Base-by-base conservation (phyloP, 2,329 filamentous ascomycete genomes). In the Pseudocercospora fuligena region DNA sequence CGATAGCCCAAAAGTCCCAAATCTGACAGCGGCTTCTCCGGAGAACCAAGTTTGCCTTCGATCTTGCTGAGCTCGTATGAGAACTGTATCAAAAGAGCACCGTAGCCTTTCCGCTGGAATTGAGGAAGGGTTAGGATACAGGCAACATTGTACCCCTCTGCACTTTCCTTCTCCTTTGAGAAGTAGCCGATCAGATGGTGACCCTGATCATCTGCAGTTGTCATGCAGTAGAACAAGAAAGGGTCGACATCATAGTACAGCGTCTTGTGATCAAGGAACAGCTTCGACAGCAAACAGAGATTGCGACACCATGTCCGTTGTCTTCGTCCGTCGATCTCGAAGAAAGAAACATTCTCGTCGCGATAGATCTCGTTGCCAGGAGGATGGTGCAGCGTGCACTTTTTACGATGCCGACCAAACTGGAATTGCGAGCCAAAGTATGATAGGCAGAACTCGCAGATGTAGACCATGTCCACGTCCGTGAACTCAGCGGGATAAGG, bases 211-310 rank as follows among this genome's bases (percentile, higher is more conserved):
- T 94, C 92, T 72, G 92, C 89, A 47, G 90, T 90, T 27, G 92
- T 92, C 94, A 99, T 97, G 79, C 97, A 94, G 80, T 99, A 99
- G 83, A 99, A 99, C 40, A 99, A 82, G 77, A 99, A 99, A 0
- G 95, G 95, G 70, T 99, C 95, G n/a, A 99, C 95, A 74, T 99
- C 95, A 82, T 99, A 99, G 83, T 97, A 99, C 7, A 99, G 88
- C 5, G 95, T 98, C 80, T 99, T 99, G 79, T 97, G 96, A 72
- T 97, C 95, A 43, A 99, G 86, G 77, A 99, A 99, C 81, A 98
- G 92, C 76, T 99, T 99, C 23, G 91, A 95, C 16, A 99, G 84
- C 9, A 99, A 84, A 79, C 95, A 99, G 5, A 99, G 86, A 73
- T 99, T 99, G 61, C 96, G 91, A 76, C 95, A 99, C 89, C 95